Base-by-base conservation (phyloP, 164 flowering plant species). In the Aristolochia contorta region DNA sequence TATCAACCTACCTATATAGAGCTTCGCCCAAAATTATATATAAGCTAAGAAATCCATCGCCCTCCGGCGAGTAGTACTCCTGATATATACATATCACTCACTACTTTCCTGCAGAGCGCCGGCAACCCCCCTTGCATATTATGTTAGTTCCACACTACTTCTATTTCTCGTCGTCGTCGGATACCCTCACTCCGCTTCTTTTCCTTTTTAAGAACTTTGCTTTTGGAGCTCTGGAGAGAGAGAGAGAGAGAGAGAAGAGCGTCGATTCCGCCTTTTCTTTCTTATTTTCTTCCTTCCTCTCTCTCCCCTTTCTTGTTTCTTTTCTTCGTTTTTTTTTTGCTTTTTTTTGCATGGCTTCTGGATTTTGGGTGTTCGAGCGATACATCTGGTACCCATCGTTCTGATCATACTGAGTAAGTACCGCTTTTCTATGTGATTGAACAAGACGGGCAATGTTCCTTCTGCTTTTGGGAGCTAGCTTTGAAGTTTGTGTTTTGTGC, bases 181-280 rank as follows among this genome's bases (percentile, higher is more conserved):
- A 1, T 53, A 21, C 12, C 71, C 83, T 37, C 43, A 2, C 43
- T 37, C 43, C 43, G 12, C 12, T 3, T 84, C 95, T 58, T 90
- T 92, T 19, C 95, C 95, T 47, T 74, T 79, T 14, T 79, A 65
- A 74, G 87, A 84, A 78, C 87, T 87, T 53, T 90, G 89, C 12
- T 84, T 87, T 22, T 76, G 85, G 49, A 77, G 76, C 61, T 56
- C 32, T 30, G 45, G 21, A 30, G 18, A 32, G n/a, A n/a, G n/a
- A n/a, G n/a, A n/a, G n/a, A n/a, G n/a, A n/a, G 21, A 30, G 18
- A 32, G 47, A 30, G 18, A 48, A 55, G 16, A 61, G 61, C 19
- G n/a, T 63, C 65, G 69, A 64, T 71, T 59, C 56, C 71, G 69
- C 67, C 66, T 67, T 68, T 55, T 48, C 25, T 49, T 30, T 48